Evolutionary conservation across 352 stramenopile genomes (phyloP), one percentile per base, ranked within the genome.

Genomic region (Globisporangium spiculum): DNA sequence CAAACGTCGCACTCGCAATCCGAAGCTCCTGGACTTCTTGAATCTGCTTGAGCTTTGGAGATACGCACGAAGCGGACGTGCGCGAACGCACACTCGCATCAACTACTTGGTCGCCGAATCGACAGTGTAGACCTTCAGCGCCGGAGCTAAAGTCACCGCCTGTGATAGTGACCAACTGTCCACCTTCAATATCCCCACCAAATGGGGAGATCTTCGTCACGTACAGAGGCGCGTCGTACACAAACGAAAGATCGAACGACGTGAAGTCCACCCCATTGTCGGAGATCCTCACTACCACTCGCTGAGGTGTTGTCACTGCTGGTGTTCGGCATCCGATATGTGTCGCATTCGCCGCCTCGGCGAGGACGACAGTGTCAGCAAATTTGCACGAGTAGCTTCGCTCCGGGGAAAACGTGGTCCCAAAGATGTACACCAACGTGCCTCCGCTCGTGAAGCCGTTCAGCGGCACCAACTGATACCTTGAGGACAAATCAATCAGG

Each of bases 51-150:
- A 97, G 75, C 24, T 75, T 74, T 20, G 92, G 91, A 4, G 81
- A 80, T 1, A 69, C 46, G 66, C 94, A 98, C 14, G 74, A 74
- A 14, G 92, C 79, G 38, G 87, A 80, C 6, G 72, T 76, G 1
- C 74, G 22, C 0, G 92, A 96, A 4, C 96, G 36, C 62, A 91
- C 85, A 0, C 61, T 76, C 20, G 86, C 90, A 73, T 86, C 67
- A 0, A 94, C 86, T 10, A 89, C 72, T 7, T 77, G 75, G 12
- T 97, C 83, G 52, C 92, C 94, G 79, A 98, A 98, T 14, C 89
- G 84, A 73, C 94, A 98, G 3, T 74, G 36, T 9, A 96, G 60
- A 4, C 79, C 65, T 20, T 84, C 65, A 30, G 78, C 78, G 3
- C 75, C 76, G 52, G 72, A 70, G 20, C 65, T 65, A 53, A 96